Evolutionary conservation across 2,329 filamentous ascomycete species (phyloP).

Genomic region (Colletotrichum nymphaeae): DNA sequence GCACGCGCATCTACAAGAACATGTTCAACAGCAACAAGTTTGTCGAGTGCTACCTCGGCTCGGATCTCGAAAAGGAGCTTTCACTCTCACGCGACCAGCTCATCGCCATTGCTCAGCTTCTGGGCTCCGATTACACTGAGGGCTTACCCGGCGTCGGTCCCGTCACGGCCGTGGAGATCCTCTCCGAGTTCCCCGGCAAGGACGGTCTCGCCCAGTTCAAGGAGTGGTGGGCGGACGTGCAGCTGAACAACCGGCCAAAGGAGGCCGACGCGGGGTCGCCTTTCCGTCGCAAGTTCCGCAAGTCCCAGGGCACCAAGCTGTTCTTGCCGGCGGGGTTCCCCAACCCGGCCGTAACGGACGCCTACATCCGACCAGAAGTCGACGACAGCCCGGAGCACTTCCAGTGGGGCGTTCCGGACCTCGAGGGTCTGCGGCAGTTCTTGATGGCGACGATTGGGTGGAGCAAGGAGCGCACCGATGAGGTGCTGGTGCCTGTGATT

Average conservation of each 20-base stretch:
- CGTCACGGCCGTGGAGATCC: constrained; percentile 92
- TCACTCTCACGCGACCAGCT: constrained; percentile 87
- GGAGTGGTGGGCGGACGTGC: constrained; percentile 88
- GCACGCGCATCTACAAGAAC: constrained; percentile 97
- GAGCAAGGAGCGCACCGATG: constrained; percentile 91
- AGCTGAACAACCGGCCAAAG: constrained; percentile 72
- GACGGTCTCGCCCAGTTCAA: constrained; percentile 78
- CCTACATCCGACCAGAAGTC: constrained; percentile 89
- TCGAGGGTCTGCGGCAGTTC: constrained; percentile 85
- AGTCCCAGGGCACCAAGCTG: constrained; percentile 81
- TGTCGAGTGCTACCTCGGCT: constrained; percentile 91
- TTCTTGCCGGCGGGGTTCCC: constrained; percentile 88
- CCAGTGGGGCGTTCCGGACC: constrained; percentile 95
- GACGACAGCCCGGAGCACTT: constrained; percentile 83
- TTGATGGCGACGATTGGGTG: constrained; percentile 94
- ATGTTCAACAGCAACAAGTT: constrained; percentile 99
- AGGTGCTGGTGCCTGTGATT: constrained; percentile 95
- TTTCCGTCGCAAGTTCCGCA: constrained; percentile 90
- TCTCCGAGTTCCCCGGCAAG: constrained; percentile 83
- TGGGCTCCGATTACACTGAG: constrained; percentile 96
- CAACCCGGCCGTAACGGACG: constrained; percentile 79
- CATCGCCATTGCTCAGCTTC: constrained; percentile 88
- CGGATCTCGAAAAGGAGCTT: constrained; percentile 89
- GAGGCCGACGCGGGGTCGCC: constrained; percentile 68
- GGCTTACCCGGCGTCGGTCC: constrained; percentile 91